Conservation (phyloP, 306 rosid genomes). For the Citrullus mucosospermus region DNA sequence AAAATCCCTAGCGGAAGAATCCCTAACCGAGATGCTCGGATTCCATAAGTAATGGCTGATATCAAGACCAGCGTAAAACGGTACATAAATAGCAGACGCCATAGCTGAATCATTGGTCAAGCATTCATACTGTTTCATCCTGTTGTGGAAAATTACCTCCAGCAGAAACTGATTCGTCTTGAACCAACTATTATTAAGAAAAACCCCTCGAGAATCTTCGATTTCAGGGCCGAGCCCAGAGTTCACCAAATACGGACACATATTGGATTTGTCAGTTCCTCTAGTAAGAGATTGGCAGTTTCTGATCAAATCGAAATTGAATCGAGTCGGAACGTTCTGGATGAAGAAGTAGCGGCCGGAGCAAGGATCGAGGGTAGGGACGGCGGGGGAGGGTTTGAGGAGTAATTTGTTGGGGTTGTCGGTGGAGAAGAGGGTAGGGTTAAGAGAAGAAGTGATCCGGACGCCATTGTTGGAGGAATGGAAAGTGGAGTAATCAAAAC, state of each 20-base stretch:
- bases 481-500: constrained; percentile 13
- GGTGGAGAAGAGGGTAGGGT: background rate
- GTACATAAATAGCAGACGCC: constrained; percentile 72
- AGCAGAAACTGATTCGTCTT: constrained; percentile 65
- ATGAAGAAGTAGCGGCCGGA: constrained; percentile 43
- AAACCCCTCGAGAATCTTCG: constrained; percentile 18
- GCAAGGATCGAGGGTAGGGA: constrained; percentile 27
- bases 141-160: constrained; percentile 75
- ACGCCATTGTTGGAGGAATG: background rate
- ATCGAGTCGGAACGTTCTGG: constrained; percentile 47
- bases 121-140: constrained; percentile 49
- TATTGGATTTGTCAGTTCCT: constrained; percentile 54
- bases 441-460: background rate
- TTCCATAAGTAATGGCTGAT: constrained; percentile 55
- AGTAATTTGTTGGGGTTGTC: background rate
- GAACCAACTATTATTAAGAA: constrained; percentile 43
- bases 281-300: constrained; percentile 50
- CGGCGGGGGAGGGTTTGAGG: background rate
- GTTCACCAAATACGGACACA: constrained; percentile 61
- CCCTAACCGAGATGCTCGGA: constrained; percentile 40
- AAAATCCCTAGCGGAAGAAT: constrained; percentile 47
- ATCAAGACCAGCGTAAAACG: constrained; percentile 88
- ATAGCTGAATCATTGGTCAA: constrained; percentile 46
- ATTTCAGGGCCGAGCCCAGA: constrained; percentile 51
- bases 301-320: constrained; percentile 37